Conservation (phyloP, 306 rosid genomes). For the Oemleria cerasiformis region DNA sequence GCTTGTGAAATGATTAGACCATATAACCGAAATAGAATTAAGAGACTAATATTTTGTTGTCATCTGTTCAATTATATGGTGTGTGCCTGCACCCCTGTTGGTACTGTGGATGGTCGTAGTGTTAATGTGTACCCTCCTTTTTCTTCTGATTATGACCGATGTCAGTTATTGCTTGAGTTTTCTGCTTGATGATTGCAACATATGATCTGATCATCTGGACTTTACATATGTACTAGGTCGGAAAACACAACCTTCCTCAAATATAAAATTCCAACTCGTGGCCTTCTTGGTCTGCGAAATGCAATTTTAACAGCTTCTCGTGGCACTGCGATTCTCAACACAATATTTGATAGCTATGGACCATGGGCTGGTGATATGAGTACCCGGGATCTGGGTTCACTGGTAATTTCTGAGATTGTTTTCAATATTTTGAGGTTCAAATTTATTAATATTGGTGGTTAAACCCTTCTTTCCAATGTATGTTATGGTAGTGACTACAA, state of each 20-base stretch:
- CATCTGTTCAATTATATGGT: neutral
- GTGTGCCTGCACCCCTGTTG: neutral
- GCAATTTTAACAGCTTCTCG: constrained; percentile 97
- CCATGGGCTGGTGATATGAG: constrained; percentile 95
- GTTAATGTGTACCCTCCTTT: neutral
- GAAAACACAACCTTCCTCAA: constrained; percentile 82
- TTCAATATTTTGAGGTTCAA: neutral
- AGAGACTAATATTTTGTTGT: neutral
- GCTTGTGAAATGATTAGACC: neutral
- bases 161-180: neutral
- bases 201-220: constrained; percentile 25
- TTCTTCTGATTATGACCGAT: neutral
- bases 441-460: neutral
- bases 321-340: constrained; percentile 95
- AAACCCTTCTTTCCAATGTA: constrained; percentile 4
- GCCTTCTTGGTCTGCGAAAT: constrained; percentile 91
- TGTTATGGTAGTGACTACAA: constrained; percentile 5
- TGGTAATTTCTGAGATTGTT: constrained; percentile 50
- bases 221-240: constrained; percentile 46
- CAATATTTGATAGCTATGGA: constrained; percentile 80
- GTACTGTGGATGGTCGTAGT: neutral
- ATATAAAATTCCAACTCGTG: constrained; percentile 97
- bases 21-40: neutral
- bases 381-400: constrained; percentile 92
- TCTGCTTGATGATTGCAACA: constrained; percentile 7